Evolutionary conservation across 2,329 filamentous ascomycete genomes (phyloP).

Genomic region (Fusarium keratoplasticum): DNA sequence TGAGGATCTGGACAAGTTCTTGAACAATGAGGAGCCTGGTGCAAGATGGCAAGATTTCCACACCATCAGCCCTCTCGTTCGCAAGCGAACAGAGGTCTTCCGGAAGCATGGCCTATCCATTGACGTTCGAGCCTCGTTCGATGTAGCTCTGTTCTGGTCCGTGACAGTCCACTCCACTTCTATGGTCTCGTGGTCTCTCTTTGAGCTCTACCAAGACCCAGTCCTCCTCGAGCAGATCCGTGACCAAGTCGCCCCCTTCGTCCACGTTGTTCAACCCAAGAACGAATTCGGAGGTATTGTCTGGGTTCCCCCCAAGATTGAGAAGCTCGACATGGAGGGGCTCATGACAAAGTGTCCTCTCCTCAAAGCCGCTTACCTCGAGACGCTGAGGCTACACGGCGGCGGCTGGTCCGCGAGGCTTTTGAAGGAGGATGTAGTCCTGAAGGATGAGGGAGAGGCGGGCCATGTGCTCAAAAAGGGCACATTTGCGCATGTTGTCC

Average conservation of each 20-base stretch:
- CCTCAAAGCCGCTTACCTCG: constrained; percentile 54
- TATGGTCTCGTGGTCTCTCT: constrained; percentile 55
- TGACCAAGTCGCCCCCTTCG: constrained; percentile 51
- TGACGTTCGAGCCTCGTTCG: constrained; percentile 48
- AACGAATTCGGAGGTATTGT: constrained; percentile 52
- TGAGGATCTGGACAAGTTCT: constrained; percentile 49
- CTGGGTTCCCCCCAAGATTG: constrained; percentile 49
- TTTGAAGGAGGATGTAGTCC: constrained; percentile 48
- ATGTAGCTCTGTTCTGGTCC: constrained; percentile 53
- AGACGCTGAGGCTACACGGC: constrained; percentile 55
- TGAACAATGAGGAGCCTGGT: constrained; percentile 47
- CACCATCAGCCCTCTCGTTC: constrained; percentile 50
- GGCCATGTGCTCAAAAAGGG: constrained; percentile 50
- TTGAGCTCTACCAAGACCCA: constrained; percentile 54
- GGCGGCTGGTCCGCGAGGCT: constrained; percentile 47
- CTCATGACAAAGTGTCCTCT: constrained; percentile 52
- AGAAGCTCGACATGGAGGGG: constrained; percentile 51
- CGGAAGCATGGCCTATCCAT: constrained; percentile 46
- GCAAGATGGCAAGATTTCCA: constrained; percentile 52
- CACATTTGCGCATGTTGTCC: constrained; percentile 49
- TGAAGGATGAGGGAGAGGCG: constrained; percentile 43
- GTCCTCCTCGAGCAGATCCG: constrained; percentile 53
- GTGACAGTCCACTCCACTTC: constrained; percentile 54
- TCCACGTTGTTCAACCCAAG: constrained; percentile 48
- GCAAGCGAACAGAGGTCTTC: constrained; percentile 46